Conservation (phyloP, 108 stramenopile genomes). For the Nitzschia sp. region DNA sequence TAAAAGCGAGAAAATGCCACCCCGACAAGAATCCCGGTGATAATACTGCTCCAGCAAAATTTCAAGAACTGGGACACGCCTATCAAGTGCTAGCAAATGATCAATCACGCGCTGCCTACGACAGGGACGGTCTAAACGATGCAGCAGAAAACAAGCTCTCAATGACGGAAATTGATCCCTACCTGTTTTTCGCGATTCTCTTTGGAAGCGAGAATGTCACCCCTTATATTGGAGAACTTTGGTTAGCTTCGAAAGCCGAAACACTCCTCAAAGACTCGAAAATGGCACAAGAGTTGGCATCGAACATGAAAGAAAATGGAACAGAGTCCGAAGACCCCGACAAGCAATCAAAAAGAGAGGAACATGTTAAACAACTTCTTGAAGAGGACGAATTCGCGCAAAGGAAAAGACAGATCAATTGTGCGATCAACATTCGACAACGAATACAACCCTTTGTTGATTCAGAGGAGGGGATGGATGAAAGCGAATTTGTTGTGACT, state of each 20-base stretch:
- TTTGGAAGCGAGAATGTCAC: constrained; percentile 82
- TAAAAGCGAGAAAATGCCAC: constrained; percentile 72
- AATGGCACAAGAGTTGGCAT: constrained; percentile 37
- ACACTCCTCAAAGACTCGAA: constrained; percentile 72
- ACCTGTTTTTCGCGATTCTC: constrained; percentile 87
- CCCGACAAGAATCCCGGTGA: constrained; percentile 91
- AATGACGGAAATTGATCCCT: constrained; percentile 77
- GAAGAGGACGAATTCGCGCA: constrained; percentile 73
- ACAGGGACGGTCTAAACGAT: constrained; percentile 74
- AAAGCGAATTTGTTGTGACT: constrained; percentile 56
- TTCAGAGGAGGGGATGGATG: constrained; percentile 30
- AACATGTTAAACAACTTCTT: constrained; percentile 45
- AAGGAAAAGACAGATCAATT: constrained; percentile 73
- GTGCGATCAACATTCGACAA: constrained; percentile 64
- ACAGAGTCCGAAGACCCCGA: neutral
- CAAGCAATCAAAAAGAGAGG: constrained; percentile 25
- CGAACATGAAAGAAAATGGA: constrained; percentile 26
- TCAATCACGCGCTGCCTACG: constrained; percentile 81
- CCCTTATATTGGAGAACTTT: constrained; percentile 86
- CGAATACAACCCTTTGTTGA: constrained; percentile 64
- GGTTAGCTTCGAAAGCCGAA: constrained; percentile 83
- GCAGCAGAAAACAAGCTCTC: constrained; percentile 46
- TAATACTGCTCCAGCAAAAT: constrained; percentile 79
- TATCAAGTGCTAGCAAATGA: constrained; percentile 89
- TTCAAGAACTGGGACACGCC: constrained; percentile 89